These are phyloP conservation scores for Mortierella sp. DNA, from an alignment of 371 early-diverging fungal genomes.

Conservation along the genomic window DNA sequence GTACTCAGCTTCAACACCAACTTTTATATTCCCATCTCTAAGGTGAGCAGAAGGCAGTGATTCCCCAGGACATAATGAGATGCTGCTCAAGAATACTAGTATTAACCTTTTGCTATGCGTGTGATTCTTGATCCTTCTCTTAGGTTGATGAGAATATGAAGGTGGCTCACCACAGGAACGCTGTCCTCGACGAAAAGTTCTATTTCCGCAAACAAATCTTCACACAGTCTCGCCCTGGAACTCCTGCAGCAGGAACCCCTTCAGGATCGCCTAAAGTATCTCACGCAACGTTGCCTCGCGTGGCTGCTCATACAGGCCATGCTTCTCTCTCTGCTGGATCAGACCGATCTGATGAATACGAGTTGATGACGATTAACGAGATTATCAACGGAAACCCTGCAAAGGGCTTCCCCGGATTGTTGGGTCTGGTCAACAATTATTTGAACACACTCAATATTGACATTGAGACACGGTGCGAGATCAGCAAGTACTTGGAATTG, in stretches of 20 bases:
- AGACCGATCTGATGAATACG: conserved; percentile 68
- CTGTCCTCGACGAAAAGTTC: conserved; percentile 86
- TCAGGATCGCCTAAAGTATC: conserved; percentile 41
- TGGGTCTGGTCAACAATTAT: conserved; percentile 86
- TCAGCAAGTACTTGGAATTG: conserved; percentile 85
- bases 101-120: background rate
- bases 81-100: background rate
- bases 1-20: conserved; percentile 93
- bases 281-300: conserved; percentile 33
- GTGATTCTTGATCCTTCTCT: background rate
- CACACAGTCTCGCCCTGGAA: conserved; percentile 59
- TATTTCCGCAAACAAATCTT: conserved; percentile 91
- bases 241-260: conserved; percentile 47
- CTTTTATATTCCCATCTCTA: conserved; percentile 96
- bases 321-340: conserved; percentile 21
- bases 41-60: conserved; percentile 62
- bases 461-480: conserved; percentile 73
- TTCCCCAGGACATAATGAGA: background rate
- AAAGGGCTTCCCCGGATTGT: conserved; percentile 85
- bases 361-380: conserved; percentile 90
- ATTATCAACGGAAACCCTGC: conserved; percentile 93
- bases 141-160: conserved; percentile 97
- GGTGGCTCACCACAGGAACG: conserved; percentile 89
- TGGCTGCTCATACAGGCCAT: background rate
- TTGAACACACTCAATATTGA: conserved; percentile 80